Evolutionary conservation across 2,329 filamentous ascomycete species (phyloP), one percentile per base, ranked within the genome.

Genomic region (Microascus cirrosus): DNA sequence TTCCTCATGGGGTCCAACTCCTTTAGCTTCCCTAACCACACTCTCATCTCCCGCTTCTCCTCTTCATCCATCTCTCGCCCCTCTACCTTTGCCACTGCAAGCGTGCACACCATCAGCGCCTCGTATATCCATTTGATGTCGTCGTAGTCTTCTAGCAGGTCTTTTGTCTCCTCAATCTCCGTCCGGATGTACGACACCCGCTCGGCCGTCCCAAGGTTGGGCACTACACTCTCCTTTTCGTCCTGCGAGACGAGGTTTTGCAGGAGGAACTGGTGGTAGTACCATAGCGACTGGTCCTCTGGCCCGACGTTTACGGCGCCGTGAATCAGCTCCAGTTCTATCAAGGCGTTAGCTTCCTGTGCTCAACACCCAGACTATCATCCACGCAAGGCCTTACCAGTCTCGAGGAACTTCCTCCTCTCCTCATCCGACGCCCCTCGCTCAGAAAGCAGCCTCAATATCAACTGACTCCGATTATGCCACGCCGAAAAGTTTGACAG

Each of bases 401-500:
- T 74, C 57, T 93, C 85, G 10, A 97, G 75, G 65, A 96, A 87
- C 45, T 75, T 73, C 64, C 77, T 81, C 58, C 94, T 80, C 54
- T 83, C 80, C 22, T 70, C 73, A 54, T 83, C 78, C 60, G 82
- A 80, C 1, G 89, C 86, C 0, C 76, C 71, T 54, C 89, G 81
- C 70, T 95, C 89, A 20, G 82, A 73, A 55, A 97, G 74, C 22
- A 96, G 72, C 48, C 82, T 80, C 50, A 89, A 83, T 58, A 96
- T 94, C 24, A 97, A 77, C 66, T 89, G 89, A 63, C 87, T 90
- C 56, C 94, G 84, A 67, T 88, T 88, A 69, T 99, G 94, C 93
- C 94, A 97, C 1, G 94, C 94, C 3, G 91, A 96, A 69, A 97
- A 99, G 69, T 99, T 99, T 48, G 89, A 95, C 54, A 99, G 77